Evolutionary conservation across 768 basidiomycete genomes (phyloP), one percentile per base, ranked within the genome.

Genomic region (Calocybe gangraenosa): DNA sequence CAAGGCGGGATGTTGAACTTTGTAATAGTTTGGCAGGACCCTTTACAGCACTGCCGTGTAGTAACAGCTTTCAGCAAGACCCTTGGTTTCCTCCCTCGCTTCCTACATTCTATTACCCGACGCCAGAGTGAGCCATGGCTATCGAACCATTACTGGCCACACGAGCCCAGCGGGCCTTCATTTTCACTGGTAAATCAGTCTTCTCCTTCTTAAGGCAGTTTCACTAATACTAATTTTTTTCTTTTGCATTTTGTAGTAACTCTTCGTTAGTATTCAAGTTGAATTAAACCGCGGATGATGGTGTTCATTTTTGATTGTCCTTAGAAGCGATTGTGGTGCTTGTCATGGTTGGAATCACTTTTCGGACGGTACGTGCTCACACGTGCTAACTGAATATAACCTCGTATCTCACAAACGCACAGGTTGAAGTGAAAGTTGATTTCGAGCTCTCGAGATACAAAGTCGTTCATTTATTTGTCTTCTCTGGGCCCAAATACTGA

Each of bases 271-370:
- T 76, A 38, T 38, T 40, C n/a, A n/a, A n/a, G n/a, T n/a, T 44
- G 14, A 35, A n/a, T n/a, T n/a, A n/a, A n/a, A n/a, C n/a, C n/a
- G n/a, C n/a, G n/a, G n/a, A n/a, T n/a, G n/a, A n/a, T 25, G 23
- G 21, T 14, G 5, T 36, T 25, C 11, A 28, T 40, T 11, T 32
- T 40, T 52, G 31, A 54, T 31, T 13, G n/a, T 52, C 13, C 14
- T 54, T 59, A 91, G 88, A 92, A 70, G 88, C 84, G 1, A 65
- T 85, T 37, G 71, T 82, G 7, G 87, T 92, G 25, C 68, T 91
- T 38, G 73, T 75, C 8, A 82, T 92, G 81, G 82, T 92, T 44
- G 82, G 65, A 31, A 72, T 85, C 28, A 80, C 80, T 13, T 92
- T 89, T 57, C 69, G 74, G 52, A 67, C 76, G 57, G 89, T 82